phyloP scores from a whole-genome alignment of 148 eudicot species.

The Spergularia bocconei region DNA sequence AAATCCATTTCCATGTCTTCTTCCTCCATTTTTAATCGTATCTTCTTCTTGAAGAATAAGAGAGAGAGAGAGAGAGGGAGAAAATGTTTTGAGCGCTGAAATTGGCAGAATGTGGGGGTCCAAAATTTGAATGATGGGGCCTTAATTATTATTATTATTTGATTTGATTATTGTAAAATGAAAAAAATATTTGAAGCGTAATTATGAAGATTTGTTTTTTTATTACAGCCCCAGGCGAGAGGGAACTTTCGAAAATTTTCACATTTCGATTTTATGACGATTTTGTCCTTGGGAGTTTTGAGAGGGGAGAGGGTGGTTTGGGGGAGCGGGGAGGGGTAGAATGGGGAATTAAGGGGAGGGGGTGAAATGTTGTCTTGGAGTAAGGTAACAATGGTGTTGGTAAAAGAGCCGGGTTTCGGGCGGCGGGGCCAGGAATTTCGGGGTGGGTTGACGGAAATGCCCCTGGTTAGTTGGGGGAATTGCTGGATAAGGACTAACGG shows the following conservation, averaged over 20 bases:
- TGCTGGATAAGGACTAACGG: slow-evolving; percentile 36
- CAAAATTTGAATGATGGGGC: slow-evolving; percentile 34
- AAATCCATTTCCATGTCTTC: slow-evolving; percentile 40
- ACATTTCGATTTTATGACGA: not conserved
- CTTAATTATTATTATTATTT: not conserved
- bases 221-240: not conserved
- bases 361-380: slow-evolving; percentile 14
- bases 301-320: not conserved
- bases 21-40: slow-evolving; percentile 35
- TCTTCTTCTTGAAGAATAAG: not conserved
- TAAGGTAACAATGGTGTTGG: slow-evolving; percentile 29
- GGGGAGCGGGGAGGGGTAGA: slow-evolving; percentile 11
- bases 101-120: slow-evolving; percentile 20
- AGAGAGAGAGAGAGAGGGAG: slow-evolving; percentile 6
- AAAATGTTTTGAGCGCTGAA: not conserved
- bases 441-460: not conserved
- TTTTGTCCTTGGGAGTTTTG: not conserved
- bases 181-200: not conserved
- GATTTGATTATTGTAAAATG: not conserved
- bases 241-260: not conserved
- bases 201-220: not conserved
- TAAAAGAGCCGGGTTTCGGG: slow-evolving; percentile 34
- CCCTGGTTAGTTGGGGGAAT: slow-evolving; percentile 13
- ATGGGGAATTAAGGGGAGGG: slow-evolving; percentile 15
- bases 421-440: slow-evolving; percentile 29